Conservation (phyloP, 2,329 filamentous ascomycete species). For the Colletotrichum cereale region DNA sequence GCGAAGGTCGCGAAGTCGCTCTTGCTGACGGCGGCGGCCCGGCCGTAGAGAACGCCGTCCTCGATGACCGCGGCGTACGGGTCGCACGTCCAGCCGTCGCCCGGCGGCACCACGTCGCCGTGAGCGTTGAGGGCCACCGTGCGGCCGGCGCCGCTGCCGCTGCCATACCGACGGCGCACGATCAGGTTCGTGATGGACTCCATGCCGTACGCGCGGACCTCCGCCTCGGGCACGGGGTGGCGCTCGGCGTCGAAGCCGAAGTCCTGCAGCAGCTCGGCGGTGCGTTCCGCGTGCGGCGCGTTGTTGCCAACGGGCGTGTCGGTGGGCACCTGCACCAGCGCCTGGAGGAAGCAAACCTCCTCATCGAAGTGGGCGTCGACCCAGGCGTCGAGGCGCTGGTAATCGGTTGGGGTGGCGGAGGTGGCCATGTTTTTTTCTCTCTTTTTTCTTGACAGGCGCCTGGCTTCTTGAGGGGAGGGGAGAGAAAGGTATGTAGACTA, state of each 20-base stretch:
- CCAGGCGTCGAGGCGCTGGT: constrained; percentile 33
- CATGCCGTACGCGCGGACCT: constrained; percentile 31
- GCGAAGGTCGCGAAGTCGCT: constrained; percentile 35
- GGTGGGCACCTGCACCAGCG: constrained; percentile 25
- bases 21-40: constrained; percentile 35
- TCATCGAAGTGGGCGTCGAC: constrained; percentile 35
- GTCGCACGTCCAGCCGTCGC: constrained; percentile 31
- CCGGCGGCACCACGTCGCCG: constrained; percentile 33
- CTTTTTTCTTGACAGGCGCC: background rate
- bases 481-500: background rate
- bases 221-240: constrained; percentile 29
- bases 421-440: background rate
- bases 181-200: constrained; percentile 37
- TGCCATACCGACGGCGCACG: constrained; percentile 26
- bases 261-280: constrained; percentile 15
- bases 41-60: constrained; percentile 34
- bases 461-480: background rate
- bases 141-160: constrained; percentile 10
- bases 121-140: constrained; percentile 36
- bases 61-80: constrained; percentile 26
- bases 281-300: constrained; percentile 32
- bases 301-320: constrained; percentile 33
- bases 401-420: background rate
- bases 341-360: constrained; percentile 30
- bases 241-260: constrained; percentile 36